Evolutionary conservation across 805 yeast species (phyloP), one percentile per base, ranked within the genome.

Genomic region (Sugiyamaella boreocaroliniensis): DNA sequence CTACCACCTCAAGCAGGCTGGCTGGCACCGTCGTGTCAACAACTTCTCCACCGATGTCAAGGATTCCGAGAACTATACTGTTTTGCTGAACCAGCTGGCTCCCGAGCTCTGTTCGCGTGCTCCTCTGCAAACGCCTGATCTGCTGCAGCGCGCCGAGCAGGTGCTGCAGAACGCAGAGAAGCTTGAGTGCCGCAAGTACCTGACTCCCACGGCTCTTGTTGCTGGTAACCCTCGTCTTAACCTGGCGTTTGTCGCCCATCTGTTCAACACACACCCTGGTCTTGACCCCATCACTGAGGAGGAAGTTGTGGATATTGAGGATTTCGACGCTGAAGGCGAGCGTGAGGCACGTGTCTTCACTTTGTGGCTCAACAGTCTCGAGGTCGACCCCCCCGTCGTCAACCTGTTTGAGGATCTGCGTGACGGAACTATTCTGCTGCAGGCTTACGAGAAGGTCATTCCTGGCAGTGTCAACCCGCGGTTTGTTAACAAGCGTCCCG

Each of bases 331-430:
- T 22, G 99, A 93, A 73, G 99, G 99, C 58, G 99, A 93, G 73
- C 86, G 99, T 73, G 99, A 93, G 74, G 99, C 99, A 2, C 81
- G 99, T 70, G 99, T 93, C 11, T 93, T 93, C 73, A 93, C 99
- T 5, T 74, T 93, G 64, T 93, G 99, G 99, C 80, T 93, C 66
- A 93, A 93, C 72, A 89, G 97, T 1, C 78, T 93, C 63, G 98
- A 93, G 60, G 98, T 93, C 14, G 93, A 90, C 58, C 97, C 98
- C 26, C 87, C 97, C 22, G 92, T 93, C 55, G 89, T 89, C 48
- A 82, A 86, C 14, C 74, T 93, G 61, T 93, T 93, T 63, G 97
- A 92, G 71, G 98, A 93, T 67, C 78, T 93, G 65, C 90, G 89
- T 69, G 97, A 92, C 69, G 99, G 99, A 57, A 80, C 82, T 48